phyloP scores from a whole-genome alignment of 2,329 filamentous ascomycete genomes.

The Aspergillus ochraceus region DNA sequence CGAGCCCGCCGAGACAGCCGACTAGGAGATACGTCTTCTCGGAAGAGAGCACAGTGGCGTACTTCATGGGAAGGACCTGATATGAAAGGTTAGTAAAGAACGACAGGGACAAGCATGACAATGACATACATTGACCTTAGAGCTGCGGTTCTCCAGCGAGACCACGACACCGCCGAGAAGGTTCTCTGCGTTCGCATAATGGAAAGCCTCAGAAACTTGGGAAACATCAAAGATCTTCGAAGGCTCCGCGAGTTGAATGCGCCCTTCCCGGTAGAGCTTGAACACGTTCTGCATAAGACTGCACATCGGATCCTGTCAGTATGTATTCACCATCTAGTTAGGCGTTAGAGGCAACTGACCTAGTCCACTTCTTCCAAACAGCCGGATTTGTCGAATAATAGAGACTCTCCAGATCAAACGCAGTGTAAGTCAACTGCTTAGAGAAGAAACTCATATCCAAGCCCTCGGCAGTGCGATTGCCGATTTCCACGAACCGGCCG shows the following conservation, averaged over 20 bases:
- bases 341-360: neutral
- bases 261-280: neutral
- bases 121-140: neutral
- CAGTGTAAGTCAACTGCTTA: neutral
- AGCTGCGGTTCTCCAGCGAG: neutral
- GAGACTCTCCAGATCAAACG: conserved; percentile 5
- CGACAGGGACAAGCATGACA: neutral
- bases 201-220: neutral
- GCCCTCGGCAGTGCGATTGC: conserved; percentile 3
- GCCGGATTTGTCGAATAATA: neutral
- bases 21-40: neutral
- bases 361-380: neutral
- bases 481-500: conserved; percentile 16
- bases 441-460: conserved; percentile 2
- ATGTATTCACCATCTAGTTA: neutral
- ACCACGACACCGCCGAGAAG: neutral
- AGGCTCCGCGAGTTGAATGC: neutral
- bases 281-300: neutral
- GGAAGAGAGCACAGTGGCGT: neutral
- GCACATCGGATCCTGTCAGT: neutral
- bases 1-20: neutral
- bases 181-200: neutral
- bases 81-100: neutral
- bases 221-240: neutral
- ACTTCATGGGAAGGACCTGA: neutral